phyloP scores from a whole-genome alignment of 352 stramenopile genomes.

The Globisporangium rhizosaccharum region DNA sequence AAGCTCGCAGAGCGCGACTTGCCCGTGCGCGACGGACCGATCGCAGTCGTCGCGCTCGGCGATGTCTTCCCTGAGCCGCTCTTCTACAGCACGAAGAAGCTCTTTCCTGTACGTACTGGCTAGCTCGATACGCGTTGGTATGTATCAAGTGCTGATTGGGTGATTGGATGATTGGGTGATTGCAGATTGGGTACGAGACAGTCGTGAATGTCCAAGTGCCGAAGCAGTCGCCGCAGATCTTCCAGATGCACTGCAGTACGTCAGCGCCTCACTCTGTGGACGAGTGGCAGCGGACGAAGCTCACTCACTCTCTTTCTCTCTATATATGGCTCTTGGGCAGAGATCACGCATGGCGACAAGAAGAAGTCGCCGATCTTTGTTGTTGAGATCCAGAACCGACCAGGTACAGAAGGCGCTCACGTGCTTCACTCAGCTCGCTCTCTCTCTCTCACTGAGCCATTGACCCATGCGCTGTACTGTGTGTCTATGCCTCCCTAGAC shows the following conservation, averaged over 20 bases:
- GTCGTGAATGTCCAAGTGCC: slow-evolving; percentile 45
- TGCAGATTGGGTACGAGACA: slow-evolving; percentile 57
- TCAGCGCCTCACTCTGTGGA: neutral
- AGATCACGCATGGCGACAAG: slow-evolving; percentile 72
- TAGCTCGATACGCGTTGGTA: neutral
- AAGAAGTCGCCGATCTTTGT: slow-evolving; percentile 79
- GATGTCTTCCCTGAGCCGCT: slow-evolving; percentile 47
- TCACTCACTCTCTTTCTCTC: neutral
- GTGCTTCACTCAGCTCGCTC: neutral
- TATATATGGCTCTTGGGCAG: slow-evolving; percentile 14
- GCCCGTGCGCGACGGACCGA: slow-evolving; percentile 66
- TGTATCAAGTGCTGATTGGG: neutral
- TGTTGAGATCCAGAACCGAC: slow-evolving; percentile 49
- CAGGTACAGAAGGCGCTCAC: slow-evolving; percentile 24
- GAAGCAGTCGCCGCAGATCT: slow-evolving; percentile 23
- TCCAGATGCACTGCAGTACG: slow-evolving; percentile 53
- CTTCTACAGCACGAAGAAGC: slow-evolving; percentile 72
- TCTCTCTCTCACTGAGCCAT: neutral
- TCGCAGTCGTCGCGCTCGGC: slow-evolving; percentile 46
- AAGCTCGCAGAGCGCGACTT: slow-evolving; percentile 44
- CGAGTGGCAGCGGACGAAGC: neutral
- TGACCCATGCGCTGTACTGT: slow-evolving; percentile 3
- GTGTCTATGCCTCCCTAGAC: slow-evolving; percentile 19
- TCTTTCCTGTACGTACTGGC: slow-evolving; percentile 54
- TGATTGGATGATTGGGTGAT: slow-evolving; percentile 5